Conservation (phyloP, 257 asterid genomes). For the Lycium ferocissimum region DNA sequence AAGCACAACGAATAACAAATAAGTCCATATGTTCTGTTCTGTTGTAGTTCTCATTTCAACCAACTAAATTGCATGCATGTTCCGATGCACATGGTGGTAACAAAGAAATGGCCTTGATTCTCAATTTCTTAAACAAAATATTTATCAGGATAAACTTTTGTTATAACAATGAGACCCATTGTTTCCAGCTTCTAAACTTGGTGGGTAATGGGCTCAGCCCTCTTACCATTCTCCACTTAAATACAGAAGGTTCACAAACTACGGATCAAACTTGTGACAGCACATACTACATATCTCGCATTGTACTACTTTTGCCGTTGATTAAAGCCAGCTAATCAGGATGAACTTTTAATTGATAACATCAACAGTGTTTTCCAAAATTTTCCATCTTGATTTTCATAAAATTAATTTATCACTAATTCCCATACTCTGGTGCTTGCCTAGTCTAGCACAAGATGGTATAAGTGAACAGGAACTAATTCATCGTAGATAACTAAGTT, state of each 20-base stretch:
- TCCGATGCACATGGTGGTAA: neutral
- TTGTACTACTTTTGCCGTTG: neutral
- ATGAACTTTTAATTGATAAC: neutral
- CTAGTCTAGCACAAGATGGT: neutral
- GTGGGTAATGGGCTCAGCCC: neutral
- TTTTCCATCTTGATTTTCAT: neutral
- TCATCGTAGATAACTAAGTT: neutral
- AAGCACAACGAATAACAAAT: neutral
- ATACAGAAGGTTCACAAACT: neutral
- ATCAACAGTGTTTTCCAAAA: neutral
- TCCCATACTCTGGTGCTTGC: neutral
- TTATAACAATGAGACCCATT: neutral
- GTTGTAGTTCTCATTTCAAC: neutral
- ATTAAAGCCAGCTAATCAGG: neutral
- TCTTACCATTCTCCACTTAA: neutral
- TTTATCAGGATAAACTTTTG: neutral
- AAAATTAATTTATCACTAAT: neutral
- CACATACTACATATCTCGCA: neutral
- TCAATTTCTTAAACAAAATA: neutral
- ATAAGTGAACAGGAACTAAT: neutral
- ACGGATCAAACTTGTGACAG: neutral
- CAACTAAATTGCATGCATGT: neutral
- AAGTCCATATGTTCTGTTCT: neutral
- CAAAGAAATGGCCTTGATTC: neutral
- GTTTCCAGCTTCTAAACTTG: neutral